Evolutionary conservation across 805 yeast species (phyloP).

Genomic region (Myxozyma melibiosi): DNA sequence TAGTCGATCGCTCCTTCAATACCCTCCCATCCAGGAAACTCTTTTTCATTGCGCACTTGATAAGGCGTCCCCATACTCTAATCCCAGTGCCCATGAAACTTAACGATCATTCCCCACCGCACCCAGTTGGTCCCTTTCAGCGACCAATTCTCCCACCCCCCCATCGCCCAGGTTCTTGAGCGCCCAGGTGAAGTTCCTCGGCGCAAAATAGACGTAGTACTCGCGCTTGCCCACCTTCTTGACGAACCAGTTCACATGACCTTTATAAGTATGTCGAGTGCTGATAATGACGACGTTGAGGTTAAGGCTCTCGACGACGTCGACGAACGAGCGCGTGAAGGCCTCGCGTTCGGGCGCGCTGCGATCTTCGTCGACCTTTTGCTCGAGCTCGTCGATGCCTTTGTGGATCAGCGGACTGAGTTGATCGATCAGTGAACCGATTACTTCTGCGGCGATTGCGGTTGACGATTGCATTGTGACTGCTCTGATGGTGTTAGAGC

Average conservation of each 20-base stretch:
- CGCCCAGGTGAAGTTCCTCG: not conserved
- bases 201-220: not conserved
- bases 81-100: not conserved
- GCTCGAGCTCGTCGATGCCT: not conserved
- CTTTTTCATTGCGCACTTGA: not conserved
- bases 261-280: not conserved
- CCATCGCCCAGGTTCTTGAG: not conserved
- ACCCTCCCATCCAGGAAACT: not conserved
- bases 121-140: not conserved
- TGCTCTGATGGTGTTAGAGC: no score
- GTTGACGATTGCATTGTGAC: not conserved
- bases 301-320: not conserved
- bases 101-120: not conserved
- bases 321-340: not conserved
- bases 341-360: not conserved
- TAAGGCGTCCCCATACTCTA: not conserved
- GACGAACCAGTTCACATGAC: not conserved
- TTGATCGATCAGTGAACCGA: not conserved
- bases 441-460: not conserved
- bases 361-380: not conserved
- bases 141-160: not conserved
- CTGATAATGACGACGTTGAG: not conserved
- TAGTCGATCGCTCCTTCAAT: not conserved
- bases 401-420: not conserved
- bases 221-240: not conserved